Base-by-base conservation (phyloP, 2,329 filamentous ascomycete species). In the Hypoxylon rubiginosum region DNA sequence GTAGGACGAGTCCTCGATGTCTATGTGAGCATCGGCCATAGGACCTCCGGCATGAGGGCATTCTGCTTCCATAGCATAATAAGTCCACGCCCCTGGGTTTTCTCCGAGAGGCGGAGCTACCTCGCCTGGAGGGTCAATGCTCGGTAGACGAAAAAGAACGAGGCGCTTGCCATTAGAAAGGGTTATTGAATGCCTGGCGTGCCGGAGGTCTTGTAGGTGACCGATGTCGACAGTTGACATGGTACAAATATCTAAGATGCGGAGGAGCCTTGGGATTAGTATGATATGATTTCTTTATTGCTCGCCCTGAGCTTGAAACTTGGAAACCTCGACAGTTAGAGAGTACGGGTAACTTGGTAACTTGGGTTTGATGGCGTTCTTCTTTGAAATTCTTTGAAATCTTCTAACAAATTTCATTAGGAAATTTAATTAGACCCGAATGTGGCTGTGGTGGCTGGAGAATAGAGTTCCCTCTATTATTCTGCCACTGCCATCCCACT, bases 1-100 rank as follows among this genome's bases (percentile, higher is more conserved):
- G 65, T 83, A 83, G 1, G 80, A 80, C 0, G 81, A 83, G 62
- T 83, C 82, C 62, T 83, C 82, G 57, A 83, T 83, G 58, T 83
- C 82, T 24, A 83, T 77, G 7, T 79, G 76, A 0, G 81, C 81
- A 17, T 83, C 81, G 5, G 77, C 73, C 81, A 83, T 82, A 0
- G 82, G 82, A 0, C 82, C 82, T 8, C 82, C 82, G 0, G 82
- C 81, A 64, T 83, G 82, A 1, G 82, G 82, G 51, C 82, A 83
- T 58, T 82, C 80, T 0, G 82, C 81, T 67, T 83, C 81, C 82
- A 83, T 83, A 30, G 81, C 80, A 69, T 80, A 83, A 64, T 82
- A 83, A 1, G 76, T 78, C 81, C 82, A 83, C 28, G 79, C 81
- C 73, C 79, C 73, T 4, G 63, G 64, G 7, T 73, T 76, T 54